Evolutionary conservation across 768 basidiomycete species (phyloP).

Genomic region (Flagelloscypha sp.): DNA sequence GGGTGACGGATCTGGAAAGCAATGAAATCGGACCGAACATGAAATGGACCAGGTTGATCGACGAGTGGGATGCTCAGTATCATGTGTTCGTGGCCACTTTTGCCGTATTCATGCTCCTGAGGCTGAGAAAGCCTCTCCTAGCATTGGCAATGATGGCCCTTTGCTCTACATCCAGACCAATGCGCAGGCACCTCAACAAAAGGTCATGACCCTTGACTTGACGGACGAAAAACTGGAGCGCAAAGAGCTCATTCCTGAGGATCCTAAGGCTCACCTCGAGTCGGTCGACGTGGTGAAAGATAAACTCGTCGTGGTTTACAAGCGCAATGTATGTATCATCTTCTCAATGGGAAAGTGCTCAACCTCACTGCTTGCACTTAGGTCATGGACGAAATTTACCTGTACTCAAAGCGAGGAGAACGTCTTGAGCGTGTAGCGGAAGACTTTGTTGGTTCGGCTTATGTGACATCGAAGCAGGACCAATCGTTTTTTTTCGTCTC

Average conservation of each 20-base stretch:
- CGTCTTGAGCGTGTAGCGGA: slow-evolving; percentile 47
- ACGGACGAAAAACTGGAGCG: slow-evolving; percentile 37
- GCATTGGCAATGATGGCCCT: slow-evolving; percentile 57
- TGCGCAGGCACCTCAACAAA: slow-evolving; percentile 55
- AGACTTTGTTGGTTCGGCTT: slow-evolving; percentile 61
- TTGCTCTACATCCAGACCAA: slow-evolving; percentile 61
- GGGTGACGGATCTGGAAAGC: slow-evolving; percentile 60
- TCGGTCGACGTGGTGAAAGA: slow-evolving; percentile 42
- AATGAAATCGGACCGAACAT: slow-evolving; percentile 56
- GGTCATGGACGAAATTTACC: slow-evolving; percentile 76
- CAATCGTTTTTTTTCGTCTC: slow-evolving; percentile 57
- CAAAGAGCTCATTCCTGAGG: slow-evolving; percentile 62
- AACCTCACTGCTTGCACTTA: slow-evolving; percentile 16
- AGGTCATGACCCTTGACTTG: slow-evolving; percentile 57
- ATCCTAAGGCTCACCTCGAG: slow-evolving; percentile 52
- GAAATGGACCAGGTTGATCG: slow-evolving; percentile 63
- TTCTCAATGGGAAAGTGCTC: slow-evolving; percentile 1
- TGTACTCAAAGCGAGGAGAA: slow-evolving; percentile 51
- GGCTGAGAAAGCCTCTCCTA: slow-evolving; percentile 18
- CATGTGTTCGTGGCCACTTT: slow-evolving; percentile 38
- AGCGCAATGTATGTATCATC: slow-evolving; percentile 50
- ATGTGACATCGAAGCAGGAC: slow-evolving; percentile 40
- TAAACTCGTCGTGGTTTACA: slow-evolving; percentile 55
- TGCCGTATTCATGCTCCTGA: slow-evolving; percentile 1
- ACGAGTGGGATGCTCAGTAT: slow-evolving; percentile 64